These are phyloP conservation scores for Colletotrichum kahawae DNA, from an alignment of 2,329 filamentous ascomycete species.

Conservation along the genomic window DNA sequence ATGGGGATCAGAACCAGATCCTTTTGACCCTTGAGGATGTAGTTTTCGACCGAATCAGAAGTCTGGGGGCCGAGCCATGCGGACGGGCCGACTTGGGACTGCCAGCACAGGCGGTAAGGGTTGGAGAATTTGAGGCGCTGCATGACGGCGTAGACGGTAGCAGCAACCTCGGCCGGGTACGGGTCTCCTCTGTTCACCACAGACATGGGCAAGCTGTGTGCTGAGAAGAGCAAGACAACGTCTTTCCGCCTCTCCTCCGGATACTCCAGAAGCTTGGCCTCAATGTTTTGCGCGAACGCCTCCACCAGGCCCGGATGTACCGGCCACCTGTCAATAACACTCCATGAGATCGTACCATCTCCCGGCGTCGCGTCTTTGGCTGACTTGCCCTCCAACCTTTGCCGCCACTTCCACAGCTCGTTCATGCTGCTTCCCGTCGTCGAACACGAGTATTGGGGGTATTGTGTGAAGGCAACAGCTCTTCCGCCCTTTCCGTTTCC, in stretches of 20 bases:
- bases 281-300: conserved; percentile 91
- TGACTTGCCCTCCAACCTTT: conserved; percentile 81
- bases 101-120: conserved; percentile 94
- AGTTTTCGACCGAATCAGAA: conserved; percentile 82
- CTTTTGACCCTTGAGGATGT: conserved; percentile 88
- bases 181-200: conserved; percentile 96
- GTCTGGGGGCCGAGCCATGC: conserved; percentile 97
- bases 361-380: conserved; percentile 53
- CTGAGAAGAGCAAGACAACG: conserved; percentile 90
- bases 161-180: conserved; percentile 93
- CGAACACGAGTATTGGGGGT: conserved; percentile 97
- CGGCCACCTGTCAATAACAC: conserved; percentile 97
- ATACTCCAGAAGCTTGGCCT: conserved; percentile 83
- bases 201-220: conserved; percentile 95
- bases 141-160: conserved; percentile 98
- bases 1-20: conserved; percentile 93
- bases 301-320: conserved; percentile 89
- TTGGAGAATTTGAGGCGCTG: conserved; percentile 85
- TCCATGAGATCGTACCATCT: conserved; percentile 86
- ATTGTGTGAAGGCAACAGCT: conserved; percentile 97
- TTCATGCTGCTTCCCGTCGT: conserved; percentile 96
- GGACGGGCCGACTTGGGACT: conserved; percentile 94
- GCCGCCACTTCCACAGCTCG: conserved; percentile 97
- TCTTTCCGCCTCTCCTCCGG: conserved; percentile 79
- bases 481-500: conserved; percentile 88